phyloP scores from a whole-genome alignment of 1,139 yeast genomes.

The Yamadazyma diddensiae region DNA sequence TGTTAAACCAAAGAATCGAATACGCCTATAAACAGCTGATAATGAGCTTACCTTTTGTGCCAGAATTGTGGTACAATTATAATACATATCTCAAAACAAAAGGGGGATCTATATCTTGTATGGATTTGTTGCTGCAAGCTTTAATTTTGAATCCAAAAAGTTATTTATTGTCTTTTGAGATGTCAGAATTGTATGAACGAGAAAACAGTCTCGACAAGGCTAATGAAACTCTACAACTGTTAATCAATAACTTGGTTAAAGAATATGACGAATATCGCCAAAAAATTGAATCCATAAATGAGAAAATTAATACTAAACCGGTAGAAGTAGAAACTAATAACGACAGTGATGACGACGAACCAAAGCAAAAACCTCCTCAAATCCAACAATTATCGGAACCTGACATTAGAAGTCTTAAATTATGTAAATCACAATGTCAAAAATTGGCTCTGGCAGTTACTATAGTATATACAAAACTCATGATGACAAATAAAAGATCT shows the following conservation, averaged over 20 bases:
- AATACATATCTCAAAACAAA: conserved; percentile 27
- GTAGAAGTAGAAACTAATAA: conserved; percentile 7
- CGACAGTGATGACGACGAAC: conserved; percentile 17
- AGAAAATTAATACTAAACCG: conserved; percentile 9
- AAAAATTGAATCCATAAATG: conserved; percentile 24
- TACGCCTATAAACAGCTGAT: conserved; percentile 75
- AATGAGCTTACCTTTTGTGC: conserved; percentile 64
- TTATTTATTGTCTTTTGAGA: conserved; percentile 60
- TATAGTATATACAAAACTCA: conserved; percentile 50
- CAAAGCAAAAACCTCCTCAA: conserved; percentile 8
- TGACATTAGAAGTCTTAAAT: conserved; percentile 25
- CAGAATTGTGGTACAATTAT: conserved; percentile 84
- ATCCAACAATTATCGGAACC: conserved; percentile 23
- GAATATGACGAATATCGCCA: conserved; percentile 27
- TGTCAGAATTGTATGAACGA: conserved; percentile 69
- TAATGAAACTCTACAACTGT: conserved; percentile 46
- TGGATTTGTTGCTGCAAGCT: conserved; percentile 53
- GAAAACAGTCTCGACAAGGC: conserved; percentile 53
- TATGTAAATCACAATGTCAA: conserved; percentile 18
- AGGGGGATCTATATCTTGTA: conserved; percentile 14
- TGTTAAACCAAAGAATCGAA: conserved; percentile 57
- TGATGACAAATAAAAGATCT: conserved; percentile 61
- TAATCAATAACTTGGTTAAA: conserved; percentile 41
- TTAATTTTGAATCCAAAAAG: conserved; percentile 69
- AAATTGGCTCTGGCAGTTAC: conserved; percentile 41